phyloP scores from a whole-genome alignment of 75 land plant genomes.

The Pseudotsuga menziesii region DNA sequence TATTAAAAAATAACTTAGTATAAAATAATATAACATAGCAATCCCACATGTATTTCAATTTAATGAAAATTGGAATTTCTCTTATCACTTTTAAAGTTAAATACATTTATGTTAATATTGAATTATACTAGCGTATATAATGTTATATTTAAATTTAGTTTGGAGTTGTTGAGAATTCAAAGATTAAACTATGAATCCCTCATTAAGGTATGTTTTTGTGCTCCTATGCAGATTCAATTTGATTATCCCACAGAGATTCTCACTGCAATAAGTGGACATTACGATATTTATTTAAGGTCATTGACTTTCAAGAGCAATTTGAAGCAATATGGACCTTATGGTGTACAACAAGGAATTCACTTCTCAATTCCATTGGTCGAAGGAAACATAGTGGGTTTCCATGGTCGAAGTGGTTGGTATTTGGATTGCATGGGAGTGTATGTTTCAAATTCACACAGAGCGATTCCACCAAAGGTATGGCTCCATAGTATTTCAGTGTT shows the following conservation, averaged over 20 bases:
- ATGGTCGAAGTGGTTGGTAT: slow-evolving; percentile 28
- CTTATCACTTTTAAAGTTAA: not conserved
- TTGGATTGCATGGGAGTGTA: slow-evolving; percentile 37
- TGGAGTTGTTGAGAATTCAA: not conserved
- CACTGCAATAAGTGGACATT: slow-evolving; percentile 38
- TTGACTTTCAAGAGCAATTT: slow-evolving; percentile 32
- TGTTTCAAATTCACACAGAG: no score
- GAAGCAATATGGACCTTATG: slow-evolving; percentile 44
- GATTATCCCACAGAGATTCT: slow-evolving; percentile 43
- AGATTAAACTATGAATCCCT: not conserved
- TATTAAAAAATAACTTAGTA: no score
- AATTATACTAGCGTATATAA: not conserved
- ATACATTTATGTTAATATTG: not conserved
- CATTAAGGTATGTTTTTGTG: not conserved
- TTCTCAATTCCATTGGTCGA: slow-evolving; percentile 31
- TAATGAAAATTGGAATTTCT: not conserved
- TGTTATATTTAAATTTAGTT: not conserved
- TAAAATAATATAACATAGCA: no score
- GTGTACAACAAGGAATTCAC: slow-evolving; percentile 35
- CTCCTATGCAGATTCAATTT: slow-evolving; percentile 16
- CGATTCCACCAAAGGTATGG: no score
- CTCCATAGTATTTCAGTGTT: no score
- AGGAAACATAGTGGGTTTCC: slow-evolving; percentile 45
- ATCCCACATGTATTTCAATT: no score
- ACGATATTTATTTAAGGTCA: slow-evolving; percentile 26